Percentiles rank a stretch among this genome's conserved stretches.
These are phyloP conservation scores for Geosiphon pyriformis DNA, from an alignment of 192 early-diverging fungal species.

Conservation along the genomic window DNA sequence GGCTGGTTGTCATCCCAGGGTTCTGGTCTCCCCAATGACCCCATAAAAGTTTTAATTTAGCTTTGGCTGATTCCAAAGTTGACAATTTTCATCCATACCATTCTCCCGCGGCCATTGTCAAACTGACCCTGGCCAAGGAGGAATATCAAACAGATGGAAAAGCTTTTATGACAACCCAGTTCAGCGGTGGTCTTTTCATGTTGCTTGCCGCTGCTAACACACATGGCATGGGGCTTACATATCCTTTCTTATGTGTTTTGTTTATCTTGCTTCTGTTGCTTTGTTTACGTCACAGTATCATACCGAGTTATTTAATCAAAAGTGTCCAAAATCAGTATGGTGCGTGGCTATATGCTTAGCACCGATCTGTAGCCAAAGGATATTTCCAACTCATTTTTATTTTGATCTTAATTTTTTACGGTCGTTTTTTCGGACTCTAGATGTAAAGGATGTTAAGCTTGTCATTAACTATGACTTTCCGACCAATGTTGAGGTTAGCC, in stretches of 20 bases:
- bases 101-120: background rate
- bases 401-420: background rate
- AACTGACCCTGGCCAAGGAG: slow-evolving; percentile 5
- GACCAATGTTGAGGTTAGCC: slow-evolving; percentile 61
- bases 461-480: slow-evolving; percentile 98
- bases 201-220: slow-evolving; percentile 21
- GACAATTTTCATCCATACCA: background rate
- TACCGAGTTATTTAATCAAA: slow-evolving; percentile 15
- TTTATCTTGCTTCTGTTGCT: slow-evolving; percentile 5
- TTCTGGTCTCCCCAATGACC: background rate
- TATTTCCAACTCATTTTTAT: too few relatives aligned
- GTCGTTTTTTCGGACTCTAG: slow-evolving; percentile 37
- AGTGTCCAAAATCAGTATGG: slow-evolving; percentile 1
- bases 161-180: slow-evolving; percentile 11
- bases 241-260: slow-evolving; percentile 13
- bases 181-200: slow-evolving; percentile 11
- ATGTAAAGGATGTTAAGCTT: slow-evolving; percentile 92
- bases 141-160: slow-evolving; percentile 7
- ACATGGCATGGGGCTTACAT: slow-evolving; percentile 28
- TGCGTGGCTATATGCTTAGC: slow-evolving; percentile 20
- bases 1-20: slow-evolving; percentile 13
- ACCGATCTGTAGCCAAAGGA: too few relatives aligned
- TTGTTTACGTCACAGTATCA: slow-evolving; percentile 6
- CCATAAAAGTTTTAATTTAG: background rate
- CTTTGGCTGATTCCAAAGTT: slow-evolving; percentile 8